Conservation (phyloP, 768 basidiomycete genomes). For the Leucogyrophana mollusca region DNA sequence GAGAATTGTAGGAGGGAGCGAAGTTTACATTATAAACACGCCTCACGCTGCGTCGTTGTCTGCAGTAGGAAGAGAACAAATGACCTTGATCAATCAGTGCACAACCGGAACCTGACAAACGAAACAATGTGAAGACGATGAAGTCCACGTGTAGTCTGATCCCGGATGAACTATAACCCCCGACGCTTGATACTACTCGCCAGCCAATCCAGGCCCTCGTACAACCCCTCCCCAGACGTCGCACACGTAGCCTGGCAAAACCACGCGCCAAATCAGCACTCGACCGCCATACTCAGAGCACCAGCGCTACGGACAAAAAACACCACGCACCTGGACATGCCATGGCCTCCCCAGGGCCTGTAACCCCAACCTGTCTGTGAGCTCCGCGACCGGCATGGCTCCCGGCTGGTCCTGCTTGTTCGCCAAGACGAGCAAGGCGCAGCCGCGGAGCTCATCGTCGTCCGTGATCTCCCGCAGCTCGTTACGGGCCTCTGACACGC, state of each 20-base stretch:
- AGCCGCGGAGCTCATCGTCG: constrained; percentile 29
- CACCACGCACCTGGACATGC: not conserved
- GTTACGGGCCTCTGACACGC: constrained; percentile 51
- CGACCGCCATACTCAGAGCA: too few relatives aligned
- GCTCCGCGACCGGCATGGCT: constrained; percentile 46
- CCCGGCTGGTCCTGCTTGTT: constrained; percentile 64
- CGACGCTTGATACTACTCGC: constrained; percentile 2
- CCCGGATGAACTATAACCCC: too few relatives aligned
- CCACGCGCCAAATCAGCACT: too few relatives aligned
- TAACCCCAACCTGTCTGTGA: constrained; percentile 18
- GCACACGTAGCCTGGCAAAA: constrained; percentile 45
- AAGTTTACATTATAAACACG: too few relatives aligned
- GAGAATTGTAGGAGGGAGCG: too few relatives aligned
- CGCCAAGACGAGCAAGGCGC: constrained; percentile 33
- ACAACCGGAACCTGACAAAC: too few relatives aligned
- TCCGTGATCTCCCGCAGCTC: constrained; percentile 43
- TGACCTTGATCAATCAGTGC: too few relatives aligned
- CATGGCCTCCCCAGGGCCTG: constrained; percentile 10
- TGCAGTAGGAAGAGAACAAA: too few relatives aligned
- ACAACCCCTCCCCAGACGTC: constrained; percentile 50
- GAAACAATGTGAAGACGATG: too few relatives aligned
- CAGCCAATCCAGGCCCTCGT: constrained; percentile 33
- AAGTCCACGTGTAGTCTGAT: too few relatives aligned
- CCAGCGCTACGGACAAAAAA: not conserved
- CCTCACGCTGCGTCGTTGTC: too few relatives aligned